Percentiles rank a stretch among this genome's conserved stretches.
phyloP scores from a whole-genome alignment of 2,329 filamentous ascomycete species.

The Remersonia thermophila region DNA sequence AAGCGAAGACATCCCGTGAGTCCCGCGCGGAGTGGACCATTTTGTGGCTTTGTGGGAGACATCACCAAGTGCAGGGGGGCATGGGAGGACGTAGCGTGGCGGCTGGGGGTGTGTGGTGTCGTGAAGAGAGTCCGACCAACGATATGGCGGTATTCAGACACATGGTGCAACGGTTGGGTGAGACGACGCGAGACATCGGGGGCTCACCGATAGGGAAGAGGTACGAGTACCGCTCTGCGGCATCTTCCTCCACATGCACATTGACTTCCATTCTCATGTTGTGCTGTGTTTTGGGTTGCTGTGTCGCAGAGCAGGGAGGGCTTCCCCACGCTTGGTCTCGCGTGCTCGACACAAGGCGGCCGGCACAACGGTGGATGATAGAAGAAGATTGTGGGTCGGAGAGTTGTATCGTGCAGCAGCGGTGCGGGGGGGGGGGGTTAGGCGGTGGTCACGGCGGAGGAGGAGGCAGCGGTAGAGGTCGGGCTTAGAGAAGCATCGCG shows the following conservation, averaged over 20 bases:
- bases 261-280: conserved; percentile 31
- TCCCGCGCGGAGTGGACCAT: too few relatives aligned
- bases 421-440: too few relatives aligned
- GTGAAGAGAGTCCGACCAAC: conserved; percentile 30
- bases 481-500: neutral
- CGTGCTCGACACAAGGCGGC: too few relatives aligned
- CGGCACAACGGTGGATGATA: too few relatives aligned
- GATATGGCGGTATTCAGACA: conserved; percentile 29
- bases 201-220: conserved; percentile 45
- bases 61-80: too few relatives aligned
- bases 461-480: neutral
- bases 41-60: too few relatives aligned
- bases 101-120: too few relatives aligned
- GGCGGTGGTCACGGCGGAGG: conserved; percentile 3
- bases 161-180: conserved; percentile 37
- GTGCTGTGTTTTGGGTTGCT: conserved; percentile 8
- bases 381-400: too few relatives aligned
- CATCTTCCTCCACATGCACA: conserved; percentile 32
- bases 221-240: conserved; percentile 32
- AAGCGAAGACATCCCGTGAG: too few relatives aligned
- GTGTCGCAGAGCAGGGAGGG: conserved; percentile 6
- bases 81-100: conserved; percentile 4
- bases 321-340: too few relatives aligned
- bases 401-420: too few relatives aligned
- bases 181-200: conserved; percentile 15